Evolutionary conservation across 2,329 filamentous ascomycete species (phyloP), one percentile per base, ranked within the genome.

Genomic region (Paraconiothyrium brasiliense): DNA sequence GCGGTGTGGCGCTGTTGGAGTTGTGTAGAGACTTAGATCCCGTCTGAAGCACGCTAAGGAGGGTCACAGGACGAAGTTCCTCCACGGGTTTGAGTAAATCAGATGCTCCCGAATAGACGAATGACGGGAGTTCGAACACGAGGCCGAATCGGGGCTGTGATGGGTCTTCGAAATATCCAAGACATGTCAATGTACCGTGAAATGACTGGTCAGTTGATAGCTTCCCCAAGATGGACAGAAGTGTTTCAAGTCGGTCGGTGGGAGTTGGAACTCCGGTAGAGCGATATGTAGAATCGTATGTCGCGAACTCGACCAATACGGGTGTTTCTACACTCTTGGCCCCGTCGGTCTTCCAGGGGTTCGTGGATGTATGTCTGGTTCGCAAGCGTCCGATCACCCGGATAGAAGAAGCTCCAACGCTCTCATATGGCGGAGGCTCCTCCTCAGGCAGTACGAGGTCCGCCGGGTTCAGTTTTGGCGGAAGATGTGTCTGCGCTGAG

Each of bases 141-240:
- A 94, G 82, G 5, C 91, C 92, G 57, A 93, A 86, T 10, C 92
- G 85, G 0, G 82, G 81, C 58, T 91, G 89, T 57, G 87, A 85
- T 57, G 90, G 84, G 69, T 94, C 91, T 73, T 94, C 91, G 69
- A 92, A 93, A 71, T 92, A 94, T 71, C 65, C 91, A 83, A 73
- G 76, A 69, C 85, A 89, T 83, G 85, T 91, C 1, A 89, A 84
- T 27, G 80, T 81, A 3, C 76, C 76, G 55, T 75, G 70, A 39
- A 76, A 74, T 4, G 74, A 67, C 48, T 78, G 75, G 49, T 78
- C 72, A 49, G 66, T 71, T 47, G 72, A 67, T 11, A 78, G 59
- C 49, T 68, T 71, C 3, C 68, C 67, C 24, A 79, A 60, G 41
- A 78, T 74, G 2, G 66, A 70, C 20, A 80, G 59, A 2, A 84